Evolutionary conservation across 495 filamentous ascomycete species (phyloP).

Genomic region (Elaphomyces granulatus): DNA sequence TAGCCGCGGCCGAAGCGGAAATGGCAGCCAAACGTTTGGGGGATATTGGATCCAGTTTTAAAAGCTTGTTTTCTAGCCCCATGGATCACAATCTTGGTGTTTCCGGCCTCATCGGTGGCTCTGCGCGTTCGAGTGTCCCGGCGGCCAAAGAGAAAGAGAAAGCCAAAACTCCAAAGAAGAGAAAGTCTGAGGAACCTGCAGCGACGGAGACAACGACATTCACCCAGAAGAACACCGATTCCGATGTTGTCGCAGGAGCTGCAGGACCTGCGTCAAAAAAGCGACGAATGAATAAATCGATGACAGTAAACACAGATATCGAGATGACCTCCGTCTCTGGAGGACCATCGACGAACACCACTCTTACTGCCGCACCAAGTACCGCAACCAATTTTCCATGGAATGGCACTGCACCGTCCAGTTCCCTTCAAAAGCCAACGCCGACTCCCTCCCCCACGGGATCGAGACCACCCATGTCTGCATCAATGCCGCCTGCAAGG

Average conservation of each 20-base stretch:
- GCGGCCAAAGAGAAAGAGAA: constrained; percentile 11
- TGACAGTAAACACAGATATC: too few relatives aligned
- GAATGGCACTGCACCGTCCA: not conserved
- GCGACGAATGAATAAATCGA: too few relatives aligned
- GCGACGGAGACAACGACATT: constrained; percentile 8
- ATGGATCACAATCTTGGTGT: constrained; percentile 3
- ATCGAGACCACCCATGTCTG: constrained; percentile 14
- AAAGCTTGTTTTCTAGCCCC: constrained; percentile 23
- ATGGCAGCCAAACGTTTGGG: constrained; percentile 42
- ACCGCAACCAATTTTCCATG: constrained; percentile 7
- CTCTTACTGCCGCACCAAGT: constrained; percentile 36
- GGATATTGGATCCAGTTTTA: constrained; percentile 37
- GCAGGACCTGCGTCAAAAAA: constrained; percentile 28
- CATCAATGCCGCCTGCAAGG: constrained; percentile 2
- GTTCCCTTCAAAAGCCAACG: constrained; percentile 5
- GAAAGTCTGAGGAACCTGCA: constrained; percentile 17
- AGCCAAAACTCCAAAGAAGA: constrained; percentile 15
- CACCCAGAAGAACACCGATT: not conserved
- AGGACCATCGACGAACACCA: not conserved
- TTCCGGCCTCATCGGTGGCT: constrained; percentile 2
- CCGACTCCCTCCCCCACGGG: constrained; percentile 18
- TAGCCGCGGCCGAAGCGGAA: constrained; percentile 32
- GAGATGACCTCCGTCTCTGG: too few relatives aligned
- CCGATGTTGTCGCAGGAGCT: constrained; percentile 4
- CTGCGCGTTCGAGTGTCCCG: too few relatives aligned